Conservation (phyloP, 441 rosid genomes). For the Mallotus japonicus region DNA sequence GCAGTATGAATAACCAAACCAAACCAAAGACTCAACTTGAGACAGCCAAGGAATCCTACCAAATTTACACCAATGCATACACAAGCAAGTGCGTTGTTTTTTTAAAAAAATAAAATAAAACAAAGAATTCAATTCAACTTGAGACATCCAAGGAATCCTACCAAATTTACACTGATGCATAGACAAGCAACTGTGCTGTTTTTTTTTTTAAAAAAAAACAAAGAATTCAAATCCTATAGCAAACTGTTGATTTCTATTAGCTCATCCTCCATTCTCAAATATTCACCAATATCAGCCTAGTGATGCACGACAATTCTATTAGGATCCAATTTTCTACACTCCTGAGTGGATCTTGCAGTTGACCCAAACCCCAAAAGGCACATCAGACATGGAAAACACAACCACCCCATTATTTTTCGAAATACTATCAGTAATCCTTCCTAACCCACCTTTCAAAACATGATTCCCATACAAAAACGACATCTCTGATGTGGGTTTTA, state of each 20-base stretch:
- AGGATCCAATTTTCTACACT: conserved; percentile 84
- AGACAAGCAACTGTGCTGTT: too few relatives aligned
- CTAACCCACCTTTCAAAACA: conserved; percentile 90
- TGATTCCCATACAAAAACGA: conserved; percentile 89
- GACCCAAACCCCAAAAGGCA: conserved; percentile 82
- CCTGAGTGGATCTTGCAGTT: conserved; percentile 82
- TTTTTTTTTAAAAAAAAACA: too few relatives aligned
- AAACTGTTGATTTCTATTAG: conserved; percentile 23
- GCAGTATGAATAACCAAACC: not conserved
- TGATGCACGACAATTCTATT: conserved; percentile 86
- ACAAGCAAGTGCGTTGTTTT: too few relatives aligned
- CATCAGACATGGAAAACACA: conserved; percentile 83
- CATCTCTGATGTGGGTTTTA: conserved; percentile 94
- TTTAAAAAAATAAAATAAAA: too few relatives aligned
- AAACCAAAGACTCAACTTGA: not conserved
- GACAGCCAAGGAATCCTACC: not conserved
- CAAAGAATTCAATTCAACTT: too few relatives aligned
- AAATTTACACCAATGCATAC: not conserved
- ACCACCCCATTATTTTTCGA: conserved; percentile 76
- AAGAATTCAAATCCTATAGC: not conserved
- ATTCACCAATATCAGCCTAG: conserved; percentile 86
- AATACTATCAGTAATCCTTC: conserved; percentile 84
- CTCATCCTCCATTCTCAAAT: conserved; percentile 90
- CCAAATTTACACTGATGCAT: not conserved
- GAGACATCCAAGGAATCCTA: not conserved